Evolutionary conservation across 371 early-diverging fungal genomes (phyloP), one percentile per base, ranked within the genome.

Genomic region (Mycotypha africana): DNA sequence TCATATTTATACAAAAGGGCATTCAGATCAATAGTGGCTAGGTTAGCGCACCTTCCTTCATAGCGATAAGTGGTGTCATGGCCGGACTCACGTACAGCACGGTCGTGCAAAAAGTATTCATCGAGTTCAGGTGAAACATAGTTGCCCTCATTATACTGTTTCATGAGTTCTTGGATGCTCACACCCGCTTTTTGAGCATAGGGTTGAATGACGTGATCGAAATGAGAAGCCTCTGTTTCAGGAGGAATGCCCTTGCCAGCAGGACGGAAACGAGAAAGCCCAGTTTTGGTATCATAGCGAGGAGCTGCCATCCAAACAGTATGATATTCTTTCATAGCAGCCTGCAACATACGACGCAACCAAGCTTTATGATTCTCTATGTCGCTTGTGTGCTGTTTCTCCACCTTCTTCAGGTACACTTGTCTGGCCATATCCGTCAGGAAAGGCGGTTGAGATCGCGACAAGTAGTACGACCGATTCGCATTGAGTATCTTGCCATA

Each of bases 391-490:
- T n/a, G n/a, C n/a, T n/a, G n/a, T n/a, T n/a, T n/a, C 30, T 6
- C 12, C 21, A 62, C 43, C 17, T 84, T 54, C 16, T 63, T 55
- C 38, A 75, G 67, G 44, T 75, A 82, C 9, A 89, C 86, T 49
- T 81, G 71, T 34, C 86, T 66, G 12, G 81, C 75, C 95, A 95
- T 94, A 62, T 94, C 93, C 0, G 93, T 92, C 38, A 95, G 62
- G 65, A 95, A 93, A n/a, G 95, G 95, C 11, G 95, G 95, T 63
- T 95, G 95, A 3, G 93, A 91, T 17, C 95, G 80, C 2, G 86
- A 86, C 40, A 95, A 69, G 55, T 93, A 95, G 73, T 95, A 95
- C 42, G 85, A 84, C 12, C 95, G 83, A 68, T 93, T 93, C 56
- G 94, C 95, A 60, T 95, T 95, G 40, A 93, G 70, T 49, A 95